Percentiles rank a stretch among this genome's conserved stretches.
Evolutionary conservation across 441 rosid species (phyloP).

Genomic region (Populus hybrid): DNA sequence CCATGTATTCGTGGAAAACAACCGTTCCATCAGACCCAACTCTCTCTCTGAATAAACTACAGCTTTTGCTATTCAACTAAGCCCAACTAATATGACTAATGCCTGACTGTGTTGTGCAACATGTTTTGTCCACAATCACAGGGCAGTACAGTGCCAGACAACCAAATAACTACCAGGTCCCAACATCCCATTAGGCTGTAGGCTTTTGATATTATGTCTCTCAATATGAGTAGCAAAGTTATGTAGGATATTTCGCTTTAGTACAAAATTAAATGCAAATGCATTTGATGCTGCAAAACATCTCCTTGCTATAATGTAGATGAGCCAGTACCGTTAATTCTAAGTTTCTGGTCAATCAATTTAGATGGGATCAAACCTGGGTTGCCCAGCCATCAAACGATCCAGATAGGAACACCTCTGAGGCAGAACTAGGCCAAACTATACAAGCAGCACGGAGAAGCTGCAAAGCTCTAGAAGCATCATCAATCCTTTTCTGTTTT

Average conservation of each 20-base stretch:
- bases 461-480: slow-evolving; percentile 57
- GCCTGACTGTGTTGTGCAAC: background rate
- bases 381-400: slow-evolving; percentile 93
- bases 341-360: background rate
- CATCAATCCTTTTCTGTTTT: slow-evolving; percentile 66
- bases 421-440: slow-evolving; percentile 80
- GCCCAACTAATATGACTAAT: background rate
- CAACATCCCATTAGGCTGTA: background rate
- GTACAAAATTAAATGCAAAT: background rate
- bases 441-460: slow-evolving; percentile 60
- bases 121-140: background rate
- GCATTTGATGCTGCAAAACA: background rate
- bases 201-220: background rate
- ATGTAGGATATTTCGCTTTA: background rate
- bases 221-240: background rate
- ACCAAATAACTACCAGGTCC: background rate
- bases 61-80: background rate
- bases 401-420: slow-evolving; percentile 76
- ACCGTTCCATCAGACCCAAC: background rate
- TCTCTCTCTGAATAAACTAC: background rate
- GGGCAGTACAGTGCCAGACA: background rate
- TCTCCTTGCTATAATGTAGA: background rate
- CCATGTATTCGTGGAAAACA: background rate
- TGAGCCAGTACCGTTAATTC: slow-evolving; percentile 4
- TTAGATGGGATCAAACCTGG: slow-evolving; percentile 47